Conservation (phyloP, 441 rosid genomes). For the Eruca vesicaria region DNA sequence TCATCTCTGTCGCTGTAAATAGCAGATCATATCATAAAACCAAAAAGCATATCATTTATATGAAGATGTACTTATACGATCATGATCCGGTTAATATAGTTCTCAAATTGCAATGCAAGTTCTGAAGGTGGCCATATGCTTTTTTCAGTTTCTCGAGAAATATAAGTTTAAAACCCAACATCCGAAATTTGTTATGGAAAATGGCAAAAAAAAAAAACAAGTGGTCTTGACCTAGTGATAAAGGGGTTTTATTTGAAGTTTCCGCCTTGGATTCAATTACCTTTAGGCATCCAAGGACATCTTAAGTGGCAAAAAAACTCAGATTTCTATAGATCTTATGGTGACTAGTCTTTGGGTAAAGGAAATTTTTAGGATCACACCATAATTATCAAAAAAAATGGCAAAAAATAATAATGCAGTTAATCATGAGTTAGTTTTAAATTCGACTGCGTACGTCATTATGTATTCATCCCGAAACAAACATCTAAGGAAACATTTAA, state of each 20-base stretch:
- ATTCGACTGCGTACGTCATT: background rate
- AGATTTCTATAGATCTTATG: too few relatives aligned
- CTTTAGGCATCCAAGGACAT: too few relatives aligned
- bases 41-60: background rate
- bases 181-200: background rate
- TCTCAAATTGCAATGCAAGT: background rate
- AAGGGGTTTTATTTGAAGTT: too few relatives aligned
- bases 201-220: background rate
- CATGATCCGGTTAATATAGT: background rate
- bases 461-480: background rate
- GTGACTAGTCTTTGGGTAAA: too few relatives aligned
- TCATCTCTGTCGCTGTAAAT: conserved; percentile 3
- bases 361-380: too few relatives aligned
- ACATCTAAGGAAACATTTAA: too few relatives aligned
- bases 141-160: background rate
- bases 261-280: too few relatives aligned
- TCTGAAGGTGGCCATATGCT: background rate
- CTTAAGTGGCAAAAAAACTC: too few relatives aligned
- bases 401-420: background rate
- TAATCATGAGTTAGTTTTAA: background rate
- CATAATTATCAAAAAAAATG: too few relatives aligned
- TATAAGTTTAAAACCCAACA: background rate
- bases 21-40: background rate
- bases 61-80: background rate
- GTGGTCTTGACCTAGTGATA: too few relatives aligned